A percentile compares a stretch with the other conserved stretches of the same genome.
phyloP scores from a whole-genome alignment of 352 stramenopile species.

The Phytophthora citrophthora region DNA sequence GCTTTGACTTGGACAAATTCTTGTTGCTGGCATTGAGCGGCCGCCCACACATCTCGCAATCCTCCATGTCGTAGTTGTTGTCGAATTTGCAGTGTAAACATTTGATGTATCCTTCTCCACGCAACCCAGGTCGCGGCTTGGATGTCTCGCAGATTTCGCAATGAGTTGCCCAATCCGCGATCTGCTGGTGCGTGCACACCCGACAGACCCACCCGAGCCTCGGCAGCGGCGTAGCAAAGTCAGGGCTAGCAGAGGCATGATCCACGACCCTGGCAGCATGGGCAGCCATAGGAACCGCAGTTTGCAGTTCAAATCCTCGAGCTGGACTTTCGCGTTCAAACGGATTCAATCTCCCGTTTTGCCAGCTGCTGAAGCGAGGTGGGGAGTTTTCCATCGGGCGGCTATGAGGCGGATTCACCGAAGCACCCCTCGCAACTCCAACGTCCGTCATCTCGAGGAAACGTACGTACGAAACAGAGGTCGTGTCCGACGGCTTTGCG shows the following conservation, averaged over 20 bases:
- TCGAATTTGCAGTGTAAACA: conserved; percentile 76
- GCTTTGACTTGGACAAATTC: conserved; percentile 32
- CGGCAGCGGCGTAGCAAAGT: conserved; percentile 37
- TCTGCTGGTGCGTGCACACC: conserved; percentile 72
- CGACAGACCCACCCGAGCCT: conserved; percentile 70
- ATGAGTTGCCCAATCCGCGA: conserved; percentile 70
- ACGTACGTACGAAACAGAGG: conserved; percentile 54
- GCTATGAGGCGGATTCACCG: conserved; percentile 15
- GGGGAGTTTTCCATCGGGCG: conserved; percentile 11
- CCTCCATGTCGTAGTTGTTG: conserved; percentile 77
- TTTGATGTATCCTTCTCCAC: conserved; percentile 60
- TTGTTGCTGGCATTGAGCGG: conserved; percentile 41
- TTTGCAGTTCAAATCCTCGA: conserved; percentile 34
- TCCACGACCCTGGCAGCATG: conserved; percentile 38
- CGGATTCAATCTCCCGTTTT: conserved; percentile 1
- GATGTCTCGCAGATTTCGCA: conserved; percentile 79
- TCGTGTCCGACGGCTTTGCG: conserved; percentile 56
- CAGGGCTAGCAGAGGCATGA: conserved; percentile 29
- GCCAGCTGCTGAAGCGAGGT: conserved; percentile 12
- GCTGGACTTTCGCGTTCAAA: conserved; percentile 24
- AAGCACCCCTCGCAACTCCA: conserved; percentile 18
- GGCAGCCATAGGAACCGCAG: conserved; percentile 39
- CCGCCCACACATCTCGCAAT: conserved; percentile 73
- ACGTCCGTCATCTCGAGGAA: conserved; percentile 63
- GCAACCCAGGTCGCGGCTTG: conserved; percentile 53